Conservation (phyloP, 129 eudicot genomes). For the Logfia minima region DNA sequence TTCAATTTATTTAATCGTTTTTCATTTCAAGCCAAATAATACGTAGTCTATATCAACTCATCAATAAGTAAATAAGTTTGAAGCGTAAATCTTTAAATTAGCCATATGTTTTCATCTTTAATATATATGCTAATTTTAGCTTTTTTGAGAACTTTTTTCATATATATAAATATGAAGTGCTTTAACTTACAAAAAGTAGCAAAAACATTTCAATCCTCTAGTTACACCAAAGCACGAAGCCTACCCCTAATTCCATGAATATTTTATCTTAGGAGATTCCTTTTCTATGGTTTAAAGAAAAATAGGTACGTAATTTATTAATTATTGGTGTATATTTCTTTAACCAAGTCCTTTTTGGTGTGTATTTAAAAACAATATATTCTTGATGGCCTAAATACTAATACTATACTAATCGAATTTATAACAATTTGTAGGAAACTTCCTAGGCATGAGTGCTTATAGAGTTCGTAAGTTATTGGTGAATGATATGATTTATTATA, state of each 20-base stretch:
- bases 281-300: neutral
- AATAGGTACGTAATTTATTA: neutral
- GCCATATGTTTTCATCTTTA: too few species aligned
- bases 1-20: too few species aligned
- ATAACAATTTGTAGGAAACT: neutral
- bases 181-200: neutral
- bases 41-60: too few species aligned
- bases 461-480: neutral
- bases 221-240: neutral
- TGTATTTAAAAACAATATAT: neutral
- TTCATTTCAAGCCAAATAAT: too few species aligned
- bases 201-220: neutral
- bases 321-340: neutral
- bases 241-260: neutral
- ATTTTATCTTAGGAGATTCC: neutral
- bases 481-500: neutral
- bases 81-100: too few species aligned
- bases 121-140: too few species aligned
- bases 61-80: too few species aligned
- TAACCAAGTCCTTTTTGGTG: neutral
- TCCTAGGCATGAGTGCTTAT: neutral
- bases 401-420: constrained; percentile 3
- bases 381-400: neutral
- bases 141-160: too few species aligned
- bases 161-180: neutral